These are phyloP conservation scores for Tetragonia tetragonoides DNA, from an alignment of 148 eudicot genomes.

Conservation along the genomic window DNA sequence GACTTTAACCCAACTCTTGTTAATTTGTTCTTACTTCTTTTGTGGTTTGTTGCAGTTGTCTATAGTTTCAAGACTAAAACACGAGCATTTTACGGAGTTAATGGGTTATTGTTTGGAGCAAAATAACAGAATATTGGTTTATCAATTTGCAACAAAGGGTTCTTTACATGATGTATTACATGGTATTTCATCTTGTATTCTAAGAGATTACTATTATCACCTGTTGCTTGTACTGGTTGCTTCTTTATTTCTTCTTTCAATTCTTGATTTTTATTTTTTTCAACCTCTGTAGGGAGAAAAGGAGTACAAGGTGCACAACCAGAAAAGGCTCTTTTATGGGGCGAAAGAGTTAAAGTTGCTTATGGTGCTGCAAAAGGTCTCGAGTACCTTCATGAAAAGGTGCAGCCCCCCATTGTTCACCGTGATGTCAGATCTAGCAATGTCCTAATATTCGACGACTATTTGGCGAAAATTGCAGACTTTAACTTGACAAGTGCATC, in stretches of 20 bases:
- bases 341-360: conserved; percentile 64
- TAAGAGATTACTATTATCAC: neutral
- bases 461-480: conserved; percentile 61
- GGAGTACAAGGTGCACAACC: conserved; percentile 83
- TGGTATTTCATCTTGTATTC: conserved; percentile 12
- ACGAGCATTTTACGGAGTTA: conserved; percentile 64
- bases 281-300: conserved; percentile 46
- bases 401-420: conserved; percentile 72
- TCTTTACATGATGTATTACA: conserved; percentile 74
- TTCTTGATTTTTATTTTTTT: neutral
- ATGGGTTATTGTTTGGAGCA: conserved; percentile 62
- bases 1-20: too few species aligned
- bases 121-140: conserved; percentile 60
- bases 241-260: neutral
- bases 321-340: conserved; percentile 68
- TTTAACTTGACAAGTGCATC: conserved; percentile 60
- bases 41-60: conserved; percentile 49
- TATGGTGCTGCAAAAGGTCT: conserved; percentile 75
- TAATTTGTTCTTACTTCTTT: neutral
- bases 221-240: neutral
- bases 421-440: conserved; percentile 79
- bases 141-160: conserved; percentile 72
- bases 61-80: conserved; percentile 66
- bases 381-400: conserved; percentile 70
- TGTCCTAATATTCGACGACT: conserved; percentile 65